Evolutionary conservation across 192 early-diverging fungal species (phyloP), one percentile per base, ranked within the genome.

Genomic region (Lobosporangium transversale): DNA sequence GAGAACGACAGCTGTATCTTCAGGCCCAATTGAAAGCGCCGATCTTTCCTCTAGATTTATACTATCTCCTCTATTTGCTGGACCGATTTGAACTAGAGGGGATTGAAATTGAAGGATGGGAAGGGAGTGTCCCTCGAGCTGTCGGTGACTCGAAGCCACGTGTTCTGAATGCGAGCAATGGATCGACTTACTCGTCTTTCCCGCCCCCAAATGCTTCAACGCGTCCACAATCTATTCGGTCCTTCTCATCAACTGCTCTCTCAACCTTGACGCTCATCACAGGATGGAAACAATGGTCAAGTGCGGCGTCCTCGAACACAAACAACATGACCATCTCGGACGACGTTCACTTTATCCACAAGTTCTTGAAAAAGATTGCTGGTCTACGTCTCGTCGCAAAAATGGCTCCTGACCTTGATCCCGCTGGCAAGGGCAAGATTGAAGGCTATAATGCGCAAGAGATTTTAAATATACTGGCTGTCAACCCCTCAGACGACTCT

Each of bases 301-400:
- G 50, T 54, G 55, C 79, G 21, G 73, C 73, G 2, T 58, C 62
- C n/a, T 59, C 53, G 45, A 51, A 27, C 32, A 12, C 47, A 40
- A 55, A 54, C 11, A 30, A 48, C 0, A 12, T 53, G 21, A 70
- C 84, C 27, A 76, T 87, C 37, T 53, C 81, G 29, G 73, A 81
- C 33, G 87, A 88, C 21, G 78, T 88, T 29, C 37, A 69, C 3
- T 81, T 82, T 58, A 83, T 88, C 29, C 81, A 83, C 69, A 62
- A 65, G 37, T 71, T 79, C 44, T 59, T 88, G n/a, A 67, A 73
- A 27, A 70, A 68, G 26, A 74, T 88, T 15, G 27, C 70, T 9
- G 75, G 78, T 0, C 64, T 88, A 37, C 75, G 80, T 26, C 76
- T 88, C 23, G 58, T 74, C 12, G 58, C 66, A 10, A 58, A 70